Conservation (phyloP, 139 green algal species). For the Chlamydomonas schloesseri region DNA sequence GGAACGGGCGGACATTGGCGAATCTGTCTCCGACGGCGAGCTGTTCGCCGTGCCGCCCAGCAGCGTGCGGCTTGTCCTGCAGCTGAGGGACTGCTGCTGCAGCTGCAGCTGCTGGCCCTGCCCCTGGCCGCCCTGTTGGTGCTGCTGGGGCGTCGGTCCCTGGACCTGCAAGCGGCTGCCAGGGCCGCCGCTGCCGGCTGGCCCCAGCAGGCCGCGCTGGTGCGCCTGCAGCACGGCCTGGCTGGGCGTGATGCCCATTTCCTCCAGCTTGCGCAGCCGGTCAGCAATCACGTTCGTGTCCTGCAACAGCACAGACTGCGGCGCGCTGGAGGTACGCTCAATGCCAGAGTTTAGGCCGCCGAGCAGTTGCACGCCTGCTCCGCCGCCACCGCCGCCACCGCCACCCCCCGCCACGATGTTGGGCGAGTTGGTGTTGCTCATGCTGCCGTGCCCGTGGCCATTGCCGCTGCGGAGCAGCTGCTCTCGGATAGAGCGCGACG, state of each 20-base stretch:
- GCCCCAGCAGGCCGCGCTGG: not conserved
- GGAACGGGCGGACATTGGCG: not conserved
- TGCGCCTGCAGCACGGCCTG: conserved; percentile 11
- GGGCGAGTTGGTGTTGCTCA: not conserved
- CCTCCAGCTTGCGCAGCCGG: conserved; percentile 12
- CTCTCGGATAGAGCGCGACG: not conserved
- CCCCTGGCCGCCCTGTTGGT: too few relatives aligned
- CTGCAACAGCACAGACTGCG: not conserved
- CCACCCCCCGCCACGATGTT: too few relatives aligned
- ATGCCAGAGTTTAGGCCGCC: not conserved
- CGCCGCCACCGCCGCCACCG: too few relatives aligned
- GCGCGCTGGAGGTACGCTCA: conserved; percentile 9
- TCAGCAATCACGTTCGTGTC: not conserved
- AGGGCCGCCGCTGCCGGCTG: not conserved
- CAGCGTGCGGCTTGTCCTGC: not conserved
- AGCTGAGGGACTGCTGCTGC: not conserved
- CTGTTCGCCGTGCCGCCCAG: not conserved
- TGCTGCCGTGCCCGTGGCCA: too few relatives aligned
- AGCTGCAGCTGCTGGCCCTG: too few relatives aligned
- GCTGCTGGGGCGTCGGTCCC: too few relatives aligned
- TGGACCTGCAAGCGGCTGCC: not conserved
- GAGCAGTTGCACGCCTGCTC: too few relatives aligned
- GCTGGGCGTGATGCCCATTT: conserved; percentile 18
- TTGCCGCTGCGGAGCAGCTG: not conserved
- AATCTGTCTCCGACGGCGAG: not conserved